A percentile compares a stretch with the other conserved stretches of the same genome.
phyloP scores from a whole-genome alignment of 805 yeast genomes.

The Candida ascalaphidarum region DNA sequence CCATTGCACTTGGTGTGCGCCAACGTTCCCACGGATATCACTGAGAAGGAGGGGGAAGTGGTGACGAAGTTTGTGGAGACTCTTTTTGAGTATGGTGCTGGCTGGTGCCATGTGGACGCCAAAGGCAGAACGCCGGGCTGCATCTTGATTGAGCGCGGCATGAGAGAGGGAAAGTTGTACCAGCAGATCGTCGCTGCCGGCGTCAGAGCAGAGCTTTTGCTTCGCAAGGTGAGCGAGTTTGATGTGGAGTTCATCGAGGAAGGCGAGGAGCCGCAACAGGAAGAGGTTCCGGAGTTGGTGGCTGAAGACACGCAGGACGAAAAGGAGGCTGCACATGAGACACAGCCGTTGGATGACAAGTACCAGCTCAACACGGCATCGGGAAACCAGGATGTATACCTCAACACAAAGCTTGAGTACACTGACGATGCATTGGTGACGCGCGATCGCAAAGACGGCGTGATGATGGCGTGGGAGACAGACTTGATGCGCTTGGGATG shows the following conservation, averaged over 20 bases:
- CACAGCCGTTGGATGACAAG: background rate
- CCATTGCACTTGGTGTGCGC: slow-evolving; percentile 68
- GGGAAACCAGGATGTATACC: slow-evolving; percentile 54
- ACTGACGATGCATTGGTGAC: slow-evolving; percentile 65
- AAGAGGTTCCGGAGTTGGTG: slow-evolving; percentile 10
- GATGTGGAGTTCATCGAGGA: slow-evolving; percentile 55
- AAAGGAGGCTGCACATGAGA: slow-evolving; percentile 3
- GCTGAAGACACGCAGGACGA: slow-evolving; percentile 8
- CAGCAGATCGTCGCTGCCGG: slow-evolving; percentile 70
- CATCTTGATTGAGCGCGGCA: slow-evolving; percentile 48
- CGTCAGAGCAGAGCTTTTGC: slow-evolving; percentile 75
- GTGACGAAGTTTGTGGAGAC: slow-evolving; percentile 50
- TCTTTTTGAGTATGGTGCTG: slow-evolving; percentile 80
- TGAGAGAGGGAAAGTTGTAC: slow-evolving; percentile 31
- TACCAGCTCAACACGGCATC: slow-evolving; percentile 43
- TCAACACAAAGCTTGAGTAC: slow-evolving; percentile 61
- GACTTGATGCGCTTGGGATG: slow-evolving; percentile 77
- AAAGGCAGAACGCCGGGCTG: slow-evolving; percentile 82
- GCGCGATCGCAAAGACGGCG: slow-evolving; percentile 71
- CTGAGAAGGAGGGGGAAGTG: slow-evolving; percentile 33
- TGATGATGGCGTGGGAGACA: slow-evolving; percentile 96
- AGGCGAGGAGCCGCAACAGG: slow-evolving; percentile 17
- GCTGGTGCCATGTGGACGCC: slow-evolving; percentile 76
- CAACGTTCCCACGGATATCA: slow-evolving; percentile 38
- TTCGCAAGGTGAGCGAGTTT: slow-evolving; percentile 60